Evolutionary conservation across 2,329 filamentous ascomycete genomes (phyloP), one percentile per base, ranked within the genome.

Genomic region (Neofusicoccum parvum): DNA sequence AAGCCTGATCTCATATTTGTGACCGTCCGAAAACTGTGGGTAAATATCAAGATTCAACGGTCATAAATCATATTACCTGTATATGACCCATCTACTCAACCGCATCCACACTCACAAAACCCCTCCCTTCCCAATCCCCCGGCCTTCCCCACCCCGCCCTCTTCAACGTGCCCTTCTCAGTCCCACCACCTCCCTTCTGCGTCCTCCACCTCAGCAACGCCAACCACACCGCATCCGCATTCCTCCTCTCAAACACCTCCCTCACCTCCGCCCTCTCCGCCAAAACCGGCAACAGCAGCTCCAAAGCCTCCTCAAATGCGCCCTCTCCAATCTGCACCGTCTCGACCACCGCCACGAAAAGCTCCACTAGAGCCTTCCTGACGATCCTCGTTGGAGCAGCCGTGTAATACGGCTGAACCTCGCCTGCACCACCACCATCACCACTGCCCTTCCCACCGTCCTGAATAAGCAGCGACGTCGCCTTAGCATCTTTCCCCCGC

Each of bases 171-270:
- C 45, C 0, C 15, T 11, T 32, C 34, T 10, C 37, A 5, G 3
- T 7, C 9, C 23, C 48, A 45, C 14, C 36, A 14, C 20, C 45
- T 10, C 36, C 34, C 39, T 36, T 62, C 37, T 11, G 6, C 27
- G 15, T 23, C 41, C 49, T 17, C 23, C 20, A 56, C 39, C 43
- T 23, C 32, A 64, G 5, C 12, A 64, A 4, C 20, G 64, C 54
- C 46, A 94, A 77, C 92, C 92, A 96, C 3, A 95, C 89, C 1
- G 90, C 89, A 80, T 95, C 92, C 0, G 84, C 80, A 74, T 94
- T 93, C 62, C 90, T 79, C 3, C 74, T 78, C 69, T 90, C 87
- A 51, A 95, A 76, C 11, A 86, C 87, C 39, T 79, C 77, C 54
- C 81, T 83, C 11, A 89, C 83, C 54, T 85, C 80, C 1, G 71